Base-by-base conservation (phyloP, 176 grass and related monocot species). In the Bothriochloa decipiens region DNA sequence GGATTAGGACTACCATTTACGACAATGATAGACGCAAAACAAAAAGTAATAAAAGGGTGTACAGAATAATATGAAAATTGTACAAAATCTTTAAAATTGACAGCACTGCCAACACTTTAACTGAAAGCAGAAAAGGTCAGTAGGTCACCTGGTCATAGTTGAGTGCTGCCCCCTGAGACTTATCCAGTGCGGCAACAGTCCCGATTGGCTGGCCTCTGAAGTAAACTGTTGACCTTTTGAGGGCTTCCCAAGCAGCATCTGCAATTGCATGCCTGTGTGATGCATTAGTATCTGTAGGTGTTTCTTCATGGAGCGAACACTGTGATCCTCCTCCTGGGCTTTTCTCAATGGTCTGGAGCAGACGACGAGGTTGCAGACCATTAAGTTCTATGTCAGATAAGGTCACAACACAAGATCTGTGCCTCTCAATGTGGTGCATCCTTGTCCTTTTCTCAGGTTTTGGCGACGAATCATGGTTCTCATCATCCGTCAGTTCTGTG, bases 121-220 rank as follows among this genome's bases (percentile, higher is more conserved):
- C 47, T 70, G 47, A 72, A 66, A 81, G 87, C 58, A 43, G 23
- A 90, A 79, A 90, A 78, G 35, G 45, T 23, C 55, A 58, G 53
- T 57, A 57, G 53, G 7, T 58, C 45, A 97, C 95, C 95, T 97
- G 92, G n/a, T 97, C 90, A 76, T 97, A 97, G 84, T 97, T 97
- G 13, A 97, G 92, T 64, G 84, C 82, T 87, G 82, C 79, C 16
- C 79, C 88, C 75, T 89, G 80, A 81, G 95, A 88, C 60, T 88
- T 89, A 84, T 97, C 95, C 47, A 91, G 41, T 75, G 95, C 92
- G 83, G 92, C 95, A 94, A 97, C 84, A 32, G 92, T 97, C 62
- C 92, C 95, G 88, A 94, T 90, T 72, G 95, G 95, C 23, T 85
- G 76, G 71, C 43, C 78, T 80, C 78, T 88, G 76, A 91, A 97